phyloP scores from a whole-genome alignment of 305 asterid genomes.

The Withania somnifera region DNA sequence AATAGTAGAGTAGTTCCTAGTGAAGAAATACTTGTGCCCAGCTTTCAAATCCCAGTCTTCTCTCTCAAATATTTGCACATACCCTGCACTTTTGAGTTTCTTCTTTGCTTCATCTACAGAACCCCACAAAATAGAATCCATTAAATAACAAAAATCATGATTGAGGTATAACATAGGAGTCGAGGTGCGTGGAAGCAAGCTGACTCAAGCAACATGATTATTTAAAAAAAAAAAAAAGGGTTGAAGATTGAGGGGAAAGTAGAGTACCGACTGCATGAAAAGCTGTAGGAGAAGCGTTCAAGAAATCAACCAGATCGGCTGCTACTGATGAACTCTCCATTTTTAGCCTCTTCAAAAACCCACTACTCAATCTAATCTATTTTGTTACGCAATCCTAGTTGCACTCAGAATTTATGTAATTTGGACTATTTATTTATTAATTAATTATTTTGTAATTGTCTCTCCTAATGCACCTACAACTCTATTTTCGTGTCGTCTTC shows the following conservation, averaged over 20 bases:
- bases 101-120: conserved; percentile 68
- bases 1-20: conserved; percentile 83
- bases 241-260: background rate
- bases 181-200: no score
- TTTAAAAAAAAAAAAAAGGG: no score
- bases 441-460: background rate
- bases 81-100: conserved; percentile 56
- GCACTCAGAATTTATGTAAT: background rate
- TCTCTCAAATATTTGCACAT: conserved; percentile 60
- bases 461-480: background rate
- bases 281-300: conserved; percentile 92
- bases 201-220: no score
- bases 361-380: no score
- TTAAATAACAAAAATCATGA: no score
- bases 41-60: conserved; percentile 77
- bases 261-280: conserved; percentile 82
- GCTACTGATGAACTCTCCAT: conserved; percentile 57
- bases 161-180: no score
- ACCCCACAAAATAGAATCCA: conserved; percentile 7
- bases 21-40: conserved; percentile 85
- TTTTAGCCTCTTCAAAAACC: background rate
- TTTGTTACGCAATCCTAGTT: no score
- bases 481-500: background rate
- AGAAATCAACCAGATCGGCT: conserved; percentile 62
- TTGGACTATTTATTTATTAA: no score